phyloP scores from a whole-genome alignment of 1,284 basidiomycete species.

The Entoloma clypeatum region DNA sequence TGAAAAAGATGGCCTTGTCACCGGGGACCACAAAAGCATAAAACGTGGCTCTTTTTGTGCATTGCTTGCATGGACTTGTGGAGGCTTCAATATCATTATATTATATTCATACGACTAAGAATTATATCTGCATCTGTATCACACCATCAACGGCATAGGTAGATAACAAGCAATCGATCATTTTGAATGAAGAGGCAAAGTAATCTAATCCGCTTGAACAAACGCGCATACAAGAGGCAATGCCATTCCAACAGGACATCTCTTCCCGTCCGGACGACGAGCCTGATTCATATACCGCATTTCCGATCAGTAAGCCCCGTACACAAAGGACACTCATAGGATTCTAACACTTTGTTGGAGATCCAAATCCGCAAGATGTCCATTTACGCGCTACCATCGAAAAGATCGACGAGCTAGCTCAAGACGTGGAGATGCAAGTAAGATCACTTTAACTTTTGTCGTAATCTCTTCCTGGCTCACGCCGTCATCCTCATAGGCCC shows the following conservation, averaged over 20 bases:
- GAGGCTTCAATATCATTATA: slow-evolving; percentile 12
- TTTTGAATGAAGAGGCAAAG: too few relatives aligned
- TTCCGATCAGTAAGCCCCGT: slow-evolving; percentile 14
- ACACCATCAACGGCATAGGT: too few relatives aligned
- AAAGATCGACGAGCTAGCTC: slow-evolving; percentile 47
- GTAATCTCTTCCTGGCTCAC: slow-evolving; percentile 9
- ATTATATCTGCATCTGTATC: too few relatives aligned
- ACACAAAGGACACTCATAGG: background rate
- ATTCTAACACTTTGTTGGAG: slow-evolving; percentile 8
- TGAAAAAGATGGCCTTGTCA: slow-evolving; percentile 53
- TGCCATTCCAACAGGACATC: slow-evolving; percentile 13
- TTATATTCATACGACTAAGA: too few relatives aligned
- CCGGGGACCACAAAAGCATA: slow-evolving; percentile 11
- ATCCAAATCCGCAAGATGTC: slow-evolving; percentile 20
- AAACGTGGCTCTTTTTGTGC: slow-evolving; percentile 6
- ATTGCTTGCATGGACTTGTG: slow-evolving; percentile 11
- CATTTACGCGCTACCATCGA: slow-evolving; percentile 41
- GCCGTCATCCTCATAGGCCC: slow-evolving; percentile 29
- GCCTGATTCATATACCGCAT: slow-evolving; percentile 7
- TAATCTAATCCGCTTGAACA: too few relatives aligned
- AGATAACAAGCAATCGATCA: too few relatives aligned
- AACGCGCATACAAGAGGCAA: slow-evolving; percentile 17
- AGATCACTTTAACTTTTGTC: slow-evolving; percentile 14
- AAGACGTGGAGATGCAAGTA: slow-evolving; percentile 70
- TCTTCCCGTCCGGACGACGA: slow-evolving; percentile 12